phyloP scores from a whole-genome alignment of 2,329 filamentous ascomycete genomes.

The Diatrype stigma region DNA sequence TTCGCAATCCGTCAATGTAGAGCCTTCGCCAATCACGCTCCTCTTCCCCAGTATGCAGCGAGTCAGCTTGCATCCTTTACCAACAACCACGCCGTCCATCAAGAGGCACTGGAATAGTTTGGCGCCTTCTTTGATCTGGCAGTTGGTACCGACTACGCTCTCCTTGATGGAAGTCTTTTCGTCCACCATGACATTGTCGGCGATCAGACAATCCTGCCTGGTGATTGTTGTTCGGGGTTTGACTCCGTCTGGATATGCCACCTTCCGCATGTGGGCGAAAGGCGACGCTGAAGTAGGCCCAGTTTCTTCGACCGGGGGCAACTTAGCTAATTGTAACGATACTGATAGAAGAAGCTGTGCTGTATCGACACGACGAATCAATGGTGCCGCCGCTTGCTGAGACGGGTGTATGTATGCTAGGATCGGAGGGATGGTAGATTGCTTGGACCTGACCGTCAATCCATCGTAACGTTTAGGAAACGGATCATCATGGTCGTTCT shows the following conservation, averaged over 20 bases:
- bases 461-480: slow-evolving; percentile 18
- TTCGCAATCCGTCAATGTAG: slow-evolving; percentile 81
- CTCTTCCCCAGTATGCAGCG: slow-evolving; percentile 82
- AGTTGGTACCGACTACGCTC: slow-evolving; percentile 80
- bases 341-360: slow-evolving; percentile 75
- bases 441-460: slow-evolving; percentile 20
- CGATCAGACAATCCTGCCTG: slow-evolving; percentile 75
- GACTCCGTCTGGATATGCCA: slow-evolving; percentile 79
- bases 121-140: slow-evolving; percentile 80
- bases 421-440: slow-evolving; percentile 59
- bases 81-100: slow-evolving; percentile 88
- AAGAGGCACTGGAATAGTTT: slow-evolving; percentile 82
- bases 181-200: slow-evolving; percentile 83
- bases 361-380: slow-evolving; percentile 87
- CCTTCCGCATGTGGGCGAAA: slow-evolving; percentile 73
- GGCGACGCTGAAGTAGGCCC: slow-evolving; percentile 58
- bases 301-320: slow-evolving; percentile 65
- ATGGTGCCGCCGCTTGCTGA: slow-evolving; percentile 47
- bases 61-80: slow-evolving; percentile 77
- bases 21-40: slow-evolving; percentile 77
- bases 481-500: slow-evolving; percentile 15
- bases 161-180: slow-evolving; percentile 92
- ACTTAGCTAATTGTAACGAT: slow-evolving; percentile 81
- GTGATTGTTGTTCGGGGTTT: slow-evolving; percentile 79
- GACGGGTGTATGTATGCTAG: slow-evolving; percentile 77